Base-by-base conservation (phyloP, 345 rosid genomes). In the Balakata baccata region DNA sequence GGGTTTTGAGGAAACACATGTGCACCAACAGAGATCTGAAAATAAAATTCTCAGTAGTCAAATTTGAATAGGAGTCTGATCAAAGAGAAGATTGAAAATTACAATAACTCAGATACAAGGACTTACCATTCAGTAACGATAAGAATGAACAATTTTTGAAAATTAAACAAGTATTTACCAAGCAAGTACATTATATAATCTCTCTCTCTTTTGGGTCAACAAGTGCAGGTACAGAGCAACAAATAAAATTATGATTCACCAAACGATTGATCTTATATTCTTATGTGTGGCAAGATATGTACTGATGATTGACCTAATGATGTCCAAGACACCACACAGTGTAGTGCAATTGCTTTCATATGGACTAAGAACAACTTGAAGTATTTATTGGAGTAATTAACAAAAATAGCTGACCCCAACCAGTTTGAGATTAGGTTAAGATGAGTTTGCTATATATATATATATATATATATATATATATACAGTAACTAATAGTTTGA, bases 1-100 rank as follows among this genome's bases (percentile, higher is more conserved):
- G 96, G 92, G 74, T 85, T 89, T 79, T 79, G 93, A 61, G 96
- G 98, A 85, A 73, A 78, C 65, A 94, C 60, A 67, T 86, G 86
- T 13, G 94, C 90, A 73, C 98, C 98, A 77, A 92, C 97, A 69
- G 93, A 92, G 80, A 94, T 81, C 98, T 92, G 90, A 59, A 70
- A 83, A 69, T 75, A 69, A 70, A 52, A 73, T 37, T 71, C 34
- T 29, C 47, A 49, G 78, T 62, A 18, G 37, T 66, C 39, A 63
- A 66, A 39, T 60, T 75, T 47, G 53, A 22, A 60, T 12, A 62
- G n/a, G 37, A 13, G 4, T 63, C 60, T 23, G 4, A 29, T 29
- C 59, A 50, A 68, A 50, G 45, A 64, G 64, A 18, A 68, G 41
- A 58, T 45, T 16, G 66, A 66, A 47, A 25, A 59, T 45, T 22